Evolutionary conservation across 176 grass and related monocot species (phyloP).

Genomic region (Zizania latifolia): DNA sequence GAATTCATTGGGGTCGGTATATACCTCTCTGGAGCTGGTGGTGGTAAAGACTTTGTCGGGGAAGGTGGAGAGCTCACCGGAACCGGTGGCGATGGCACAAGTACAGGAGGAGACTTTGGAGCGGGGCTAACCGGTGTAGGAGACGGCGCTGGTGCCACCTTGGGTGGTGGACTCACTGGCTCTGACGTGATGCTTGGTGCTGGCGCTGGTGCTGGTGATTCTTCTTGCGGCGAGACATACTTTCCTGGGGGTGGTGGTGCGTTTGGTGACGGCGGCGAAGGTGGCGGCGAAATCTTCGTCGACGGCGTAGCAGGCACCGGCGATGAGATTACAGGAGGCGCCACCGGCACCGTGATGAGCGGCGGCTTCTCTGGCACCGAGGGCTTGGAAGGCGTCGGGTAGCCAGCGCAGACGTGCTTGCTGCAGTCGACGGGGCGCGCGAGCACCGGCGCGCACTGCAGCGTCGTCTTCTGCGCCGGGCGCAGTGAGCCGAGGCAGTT

Average conservation of each 20-base stretch:
- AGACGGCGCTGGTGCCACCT: background rate
- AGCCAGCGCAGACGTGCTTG: conserved; percentile 22
- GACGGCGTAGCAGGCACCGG: background rate
- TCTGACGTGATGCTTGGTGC: background rate
- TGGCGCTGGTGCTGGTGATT: background rate
- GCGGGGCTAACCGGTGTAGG: background rate
- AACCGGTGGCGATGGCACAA: background rate
- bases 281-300: background rate
- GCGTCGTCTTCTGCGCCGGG: conserved; percentile 35
- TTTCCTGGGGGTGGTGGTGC: background rate
- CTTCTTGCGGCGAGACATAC: background rate
- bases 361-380: background rate
- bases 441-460: conserved; percentile 39
- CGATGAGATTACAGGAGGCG: background rate
- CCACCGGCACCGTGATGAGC: background rate
- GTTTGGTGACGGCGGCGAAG: background rate
- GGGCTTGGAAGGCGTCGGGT: background rate
- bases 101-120: background rate
- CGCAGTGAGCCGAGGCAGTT: conserved; percentile 40
- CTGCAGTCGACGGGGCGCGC: conserved; percentile 45
- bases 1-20: background rate
- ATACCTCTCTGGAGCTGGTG: background rate
- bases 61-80: background rate
- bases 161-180: background rate
- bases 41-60: background rate